Base-by-base conservation (phyloP, 2,329 filamentous ascomycete species). In the Scleromitrula shiraiana region DNA sequence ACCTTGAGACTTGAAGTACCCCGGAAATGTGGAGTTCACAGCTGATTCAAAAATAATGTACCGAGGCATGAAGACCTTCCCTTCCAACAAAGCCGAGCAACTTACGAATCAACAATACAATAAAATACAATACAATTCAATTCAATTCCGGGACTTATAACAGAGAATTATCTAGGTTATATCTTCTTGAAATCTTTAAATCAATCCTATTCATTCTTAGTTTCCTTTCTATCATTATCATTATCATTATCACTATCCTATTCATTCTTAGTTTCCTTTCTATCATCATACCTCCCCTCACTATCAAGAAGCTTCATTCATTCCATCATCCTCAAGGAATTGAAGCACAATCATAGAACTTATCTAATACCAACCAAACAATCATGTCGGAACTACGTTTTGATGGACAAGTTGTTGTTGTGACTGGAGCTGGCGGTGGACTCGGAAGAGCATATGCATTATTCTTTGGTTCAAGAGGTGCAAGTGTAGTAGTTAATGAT, bases 401-500 rank as follows among this genome's bases (percentile, higher is more conserved):
- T 66, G 89, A 94, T 70, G 84, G 82, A 70, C 88, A 93, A 75
- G 88, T 88, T 58, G 86, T 90, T 61, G 87, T 95, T 57, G 82
- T 95, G 57, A 95, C 88, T 40, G 88, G 88, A 61, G 87, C 87
- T 54, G 88, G 88, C 55, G 87, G 85, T 67, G 88, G 86, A 56
- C 70, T 93, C 50, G 87, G 87, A 56, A 87, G 83, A 69, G 82
- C 83, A 65, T 94, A 94, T 70, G 84, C 85, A 59, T 73, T 83
- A 52, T 97, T 95, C 75, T 97, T 95, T 65, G 93, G 46, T 50
- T 89, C 87, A 49, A 82, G 91, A 64, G 93, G 93, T 62, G 93
- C 89, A 59, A 94, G 85, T 68, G 86, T 95, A 60, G 91, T 98
- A 40, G 93, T 98, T 61, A 98, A 98, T 68, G 93, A 98, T 66